Conservation (phyloP, 2,329 filamentous ascomycete genomes). For the Mariannaea sp. region DNA sequence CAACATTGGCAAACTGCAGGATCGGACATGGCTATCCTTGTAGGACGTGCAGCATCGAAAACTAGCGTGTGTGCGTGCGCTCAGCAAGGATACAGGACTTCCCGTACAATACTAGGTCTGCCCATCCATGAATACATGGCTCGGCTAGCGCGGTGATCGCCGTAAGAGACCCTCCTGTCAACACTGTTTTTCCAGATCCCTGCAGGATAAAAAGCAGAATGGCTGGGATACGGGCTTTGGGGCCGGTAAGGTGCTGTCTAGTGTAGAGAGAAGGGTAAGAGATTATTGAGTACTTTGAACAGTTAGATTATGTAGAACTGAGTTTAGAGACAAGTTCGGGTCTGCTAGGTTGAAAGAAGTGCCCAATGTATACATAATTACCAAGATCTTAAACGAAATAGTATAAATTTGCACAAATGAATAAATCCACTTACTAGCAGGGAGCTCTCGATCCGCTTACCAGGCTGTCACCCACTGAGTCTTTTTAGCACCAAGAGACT, state of each 20-base stretch:
- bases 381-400: too few species aligned
- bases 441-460: neutral
- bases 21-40: constrained; percentile 6
- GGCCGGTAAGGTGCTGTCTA: neutral
- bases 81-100: too few species aligned
- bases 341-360: too few species aligned
- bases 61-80: constrained; percentile 4
- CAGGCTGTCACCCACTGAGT: neutral
- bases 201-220: neutral
- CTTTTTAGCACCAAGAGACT: constrained; percentile 8
- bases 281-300: too few species aligned
- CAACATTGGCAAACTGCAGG: constrained; percentile 8
- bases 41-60: constrained; percentile 11
- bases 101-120: neutral
- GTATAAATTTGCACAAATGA: too few species aligned
- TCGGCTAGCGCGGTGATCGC: constrained; percentile 10
- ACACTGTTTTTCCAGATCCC: neutral
- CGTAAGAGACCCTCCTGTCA: constrained; percentile 11
- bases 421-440: neutral
- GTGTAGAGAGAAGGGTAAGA: neutral
- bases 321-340: too few species aligned
- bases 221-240: neutral
- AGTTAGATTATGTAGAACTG: too few species aligned
- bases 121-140: neutral
- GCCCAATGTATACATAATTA: too few species aligned